phyloP scores from a whole-genome alignment of 1,139 yeast genomes.

The Wickerhamiella infanticola region DNA sequence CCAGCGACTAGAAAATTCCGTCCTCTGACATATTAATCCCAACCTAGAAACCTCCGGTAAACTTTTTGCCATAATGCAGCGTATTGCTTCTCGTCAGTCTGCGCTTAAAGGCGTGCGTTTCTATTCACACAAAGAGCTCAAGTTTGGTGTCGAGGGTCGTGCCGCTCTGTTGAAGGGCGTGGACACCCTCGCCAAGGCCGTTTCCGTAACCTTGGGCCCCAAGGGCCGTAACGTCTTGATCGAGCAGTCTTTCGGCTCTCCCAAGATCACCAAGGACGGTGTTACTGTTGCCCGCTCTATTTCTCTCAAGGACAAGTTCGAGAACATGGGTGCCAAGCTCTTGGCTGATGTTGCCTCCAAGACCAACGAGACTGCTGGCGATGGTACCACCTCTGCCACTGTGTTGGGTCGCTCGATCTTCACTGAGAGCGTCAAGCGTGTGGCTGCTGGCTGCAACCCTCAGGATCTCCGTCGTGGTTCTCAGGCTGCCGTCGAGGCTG shows the following conservation, averaged over 20 bases:
- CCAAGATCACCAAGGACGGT: slow-evolving; percentile 99
- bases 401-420: slow-evolving; percentile 93
- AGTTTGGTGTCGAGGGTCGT: slow-evolving; percentile 97
- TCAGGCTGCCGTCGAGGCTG: slow-evolving; percentile 96
- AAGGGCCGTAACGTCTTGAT: slow-evolving; percentile 96
- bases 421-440: slow-evolving; percentile 94
- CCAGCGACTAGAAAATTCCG: slow-evolving; percentile 1
- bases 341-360: slow-evolving; percentile 96
- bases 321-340: slow-evolving; percentile 91
- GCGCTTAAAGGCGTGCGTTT: slow-evolving; percentile 18
- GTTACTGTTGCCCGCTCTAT: slow-evolving; percentile 93
- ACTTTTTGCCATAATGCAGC: slow-evolving; percentile 1
- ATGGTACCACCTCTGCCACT: slow-evolving; percentile 97
- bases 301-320: slow-evolving; percentile 79
- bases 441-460: slow-evolving; percentile 99
- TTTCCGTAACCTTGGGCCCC: slow-evolving; percentile 93
- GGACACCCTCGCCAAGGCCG: slow-evolving; percentile 93
- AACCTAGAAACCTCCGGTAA: neutral
- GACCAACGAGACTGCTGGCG: slow-evolving; percentile 98
- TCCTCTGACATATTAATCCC: neutral
- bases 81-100: slow-evolving; percentile 1
- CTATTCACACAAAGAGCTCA: slow-evolving; percentile 81
- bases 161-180: slow-evolving; percentile 94
- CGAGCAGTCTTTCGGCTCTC: slow-evolving; percentile 94
- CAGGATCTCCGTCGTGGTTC: slow-evolving; percentile 99